Conservation (phyloP, 2,329 filamentous ascomycete genomes). For the Claviceps arundinis region DNA sequence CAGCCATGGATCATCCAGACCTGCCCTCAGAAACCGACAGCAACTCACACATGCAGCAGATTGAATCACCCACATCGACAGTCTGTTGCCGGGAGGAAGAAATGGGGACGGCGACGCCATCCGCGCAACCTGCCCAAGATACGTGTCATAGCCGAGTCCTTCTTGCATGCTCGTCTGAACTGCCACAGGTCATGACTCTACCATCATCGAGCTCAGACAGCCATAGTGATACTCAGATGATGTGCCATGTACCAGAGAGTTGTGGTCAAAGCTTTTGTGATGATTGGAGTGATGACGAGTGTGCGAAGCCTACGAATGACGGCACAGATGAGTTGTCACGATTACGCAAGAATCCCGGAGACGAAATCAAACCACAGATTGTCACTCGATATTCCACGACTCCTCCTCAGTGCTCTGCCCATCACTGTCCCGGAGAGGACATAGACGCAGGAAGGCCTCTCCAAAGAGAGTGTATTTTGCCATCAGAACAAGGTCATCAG, state of each 20-base stretch:
- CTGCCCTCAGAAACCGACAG: not conserved
- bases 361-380: not conserved
- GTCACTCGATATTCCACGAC: not conserved
- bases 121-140: not conserved
- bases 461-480: not conserved
- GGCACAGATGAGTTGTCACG: not conserved
- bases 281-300: not conserved
- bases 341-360: not conserved
- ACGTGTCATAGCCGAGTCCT: not conserved
- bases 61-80: not conserved
- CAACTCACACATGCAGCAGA: not conserved
- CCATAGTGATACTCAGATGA: not conserved
- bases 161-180: not conserved
- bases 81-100: not conserved
- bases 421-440: not conserved
- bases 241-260: not conserved
- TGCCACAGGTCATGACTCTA: not conserved
- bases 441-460: not conserved
- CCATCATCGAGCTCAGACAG: not conserved
- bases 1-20: not conserved
- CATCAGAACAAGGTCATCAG: not conserved
- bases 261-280: not conserved
- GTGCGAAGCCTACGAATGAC: not conserved
- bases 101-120: not conserved
- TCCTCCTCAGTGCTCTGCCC: not conserved